Evolutionary conservation across 176 grass and related monocot species (phyloP).

Genomic region (Carex parvula): DNA sequence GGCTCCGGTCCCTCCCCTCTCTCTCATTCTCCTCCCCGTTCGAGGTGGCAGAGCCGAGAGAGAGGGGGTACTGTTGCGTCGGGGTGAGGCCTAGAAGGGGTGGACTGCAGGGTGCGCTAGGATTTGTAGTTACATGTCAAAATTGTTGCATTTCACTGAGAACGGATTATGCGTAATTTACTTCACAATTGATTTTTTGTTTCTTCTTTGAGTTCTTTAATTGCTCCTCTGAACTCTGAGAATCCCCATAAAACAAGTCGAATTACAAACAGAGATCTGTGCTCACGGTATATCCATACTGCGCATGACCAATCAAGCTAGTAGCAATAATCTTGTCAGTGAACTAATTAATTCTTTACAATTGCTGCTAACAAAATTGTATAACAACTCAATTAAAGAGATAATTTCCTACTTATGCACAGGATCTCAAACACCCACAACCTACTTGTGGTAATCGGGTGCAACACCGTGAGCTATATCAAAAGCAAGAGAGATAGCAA

Average conservation of each 20-base stretch:
- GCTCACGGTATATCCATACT: background rate
- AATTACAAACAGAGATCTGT: background rate
- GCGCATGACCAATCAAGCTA: background rate
- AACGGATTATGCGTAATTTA: background rate
- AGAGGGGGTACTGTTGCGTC: too few relatives aligned
- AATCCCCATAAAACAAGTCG: too few relatives aligned
- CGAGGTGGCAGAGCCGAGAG: too few relatives aligned
- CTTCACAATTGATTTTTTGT: background rate
- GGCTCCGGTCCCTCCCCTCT: too few relatives aligned
- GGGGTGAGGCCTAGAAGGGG: too few relatives aligned
- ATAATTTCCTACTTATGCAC: background rate
- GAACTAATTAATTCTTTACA: background rate
- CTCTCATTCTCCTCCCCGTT: too few relatives aligned
- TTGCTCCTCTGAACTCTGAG: background rate
- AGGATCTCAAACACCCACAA: slow-evolving; percentile 54
- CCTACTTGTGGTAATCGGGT: slow-evolving; percentile 65
- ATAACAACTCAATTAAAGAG: background rate
- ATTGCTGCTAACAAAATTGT: background rate
- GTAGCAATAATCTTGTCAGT: background rate
- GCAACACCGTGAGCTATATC: slow-evolving; percentile 62
- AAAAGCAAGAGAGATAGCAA: background rate
- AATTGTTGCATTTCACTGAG: too few relatives aligned
- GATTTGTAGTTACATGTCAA: too few relatives aligned
- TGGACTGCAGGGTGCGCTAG: too few relatives aligned
- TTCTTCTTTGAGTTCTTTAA: background rate